Conservation (phyloP, 495 filamentous ascomycete species). For the Penicillium longicatenatum region DNA sequence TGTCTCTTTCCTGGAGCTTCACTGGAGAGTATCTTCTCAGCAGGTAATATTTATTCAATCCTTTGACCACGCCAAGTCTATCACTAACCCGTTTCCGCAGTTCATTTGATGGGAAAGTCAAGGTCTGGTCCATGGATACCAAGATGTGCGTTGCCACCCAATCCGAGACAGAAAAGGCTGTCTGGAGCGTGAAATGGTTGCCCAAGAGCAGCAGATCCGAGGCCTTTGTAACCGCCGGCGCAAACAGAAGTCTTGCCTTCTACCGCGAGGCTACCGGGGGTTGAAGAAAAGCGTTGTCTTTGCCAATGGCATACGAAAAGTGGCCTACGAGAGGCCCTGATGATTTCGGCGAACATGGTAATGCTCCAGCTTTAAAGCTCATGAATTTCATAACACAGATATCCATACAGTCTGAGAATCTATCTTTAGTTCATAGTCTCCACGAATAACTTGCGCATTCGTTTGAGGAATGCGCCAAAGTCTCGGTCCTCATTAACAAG, state of each 20-base stretch:
- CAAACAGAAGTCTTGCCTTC: constrained; percentile 76
- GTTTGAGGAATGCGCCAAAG: constrained; percentile 78
- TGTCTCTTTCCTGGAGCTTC: constrained; percentile 86
- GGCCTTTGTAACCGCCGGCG: constrained; percentile 84
- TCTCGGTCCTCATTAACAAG: constrained; percentile 78
- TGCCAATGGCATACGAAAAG: not conserved
- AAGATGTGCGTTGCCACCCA: constrained; percentile 89
- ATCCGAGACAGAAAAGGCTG: constrained; percentile 79
- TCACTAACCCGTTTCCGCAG: constrained; percentile 35
- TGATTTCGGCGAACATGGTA: constrained; percentile 15
- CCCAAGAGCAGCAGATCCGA: constrained; percentile 76
- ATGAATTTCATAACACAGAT: constrained; percentile 22
- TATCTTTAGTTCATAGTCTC: constrained; percentile 52
- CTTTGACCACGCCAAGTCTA: not conserved
- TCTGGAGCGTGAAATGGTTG: constrained; percentile 90
- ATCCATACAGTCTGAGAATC: not conserved
- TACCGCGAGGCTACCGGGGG: constrained; percentile 89
- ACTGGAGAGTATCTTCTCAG: constrained; percentile 93
- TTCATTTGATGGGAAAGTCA: constrained; percentile 87
- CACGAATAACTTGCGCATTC: constrained; percentile 86
- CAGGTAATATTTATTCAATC: constrained; percentile 51
- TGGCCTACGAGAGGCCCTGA: constrained; percentile 6
- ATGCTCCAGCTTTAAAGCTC: constrained; percentile 16
- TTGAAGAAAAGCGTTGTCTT: constrained; percentile 27
- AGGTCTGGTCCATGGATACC: constrained; percentile 88